Evolutionary conservation across 176 grass and related monocot genomes (phyloP), one percentile per base, ranked within the genome.

Genomic region (Microstegium vimineum): DNA sequence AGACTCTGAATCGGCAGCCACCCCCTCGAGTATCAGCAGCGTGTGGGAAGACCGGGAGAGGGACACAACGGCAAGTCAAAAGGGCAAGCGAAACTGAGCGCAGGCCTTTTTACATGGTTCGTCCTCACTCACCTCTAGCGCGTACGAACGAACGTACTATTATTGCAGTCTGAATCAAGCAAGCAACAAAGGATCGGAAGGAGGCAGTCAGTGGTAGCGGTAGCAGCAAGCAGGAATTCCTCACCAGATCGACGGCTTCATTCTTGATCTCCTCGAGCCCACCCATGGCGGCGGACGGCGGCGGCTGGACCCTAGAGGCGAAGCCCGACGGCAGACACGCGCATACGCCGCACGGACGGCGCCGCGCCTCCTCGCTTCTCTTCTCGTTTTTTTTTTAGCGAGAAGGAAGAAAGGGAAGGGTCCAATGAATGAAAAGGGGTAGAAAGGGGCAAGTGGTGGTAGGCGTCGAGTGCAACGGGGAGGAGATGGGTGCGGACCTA

Each of bases 221-320:
- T 3, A 8, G 35, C 5, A 17, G 23, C 22, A 6, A 42, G 67
- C 30, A 12, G 22, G 0, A 11, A 27, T 68, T 62, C 88, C 87
- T 94, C 75, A 97, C 94, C 94, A 97, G 86, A 94, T 97, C 94
- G 76, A 97, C 94, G 60, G 85, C 73, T 65, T 97, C 94, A 78
- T 97, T 94, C 87, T 71, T 92, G 68, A 97, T 94, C 68, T 92
- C 87, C 79, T 97, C 94, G 52, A 95, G 93, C 2, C 89, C 92
- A 14, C 75, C 86, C 88, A 90, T 90, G 88, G 74, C 87, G 66
- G 87, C 45, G 15, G 45, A 17, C 45, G 45, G 13, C 13, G 14
- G 38, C 76, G 7, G 20, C 56, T 10, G 22, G 62, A 20, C 3
- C 36, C 75, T 73, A 73, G 27, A 47, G 52, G 2, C 46, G 34